These are phyloP conservation scores for Vaccinium darrowii DNA, from an alignment of 148 eudicot genomes.

Conservation along the genomic window DNA sequence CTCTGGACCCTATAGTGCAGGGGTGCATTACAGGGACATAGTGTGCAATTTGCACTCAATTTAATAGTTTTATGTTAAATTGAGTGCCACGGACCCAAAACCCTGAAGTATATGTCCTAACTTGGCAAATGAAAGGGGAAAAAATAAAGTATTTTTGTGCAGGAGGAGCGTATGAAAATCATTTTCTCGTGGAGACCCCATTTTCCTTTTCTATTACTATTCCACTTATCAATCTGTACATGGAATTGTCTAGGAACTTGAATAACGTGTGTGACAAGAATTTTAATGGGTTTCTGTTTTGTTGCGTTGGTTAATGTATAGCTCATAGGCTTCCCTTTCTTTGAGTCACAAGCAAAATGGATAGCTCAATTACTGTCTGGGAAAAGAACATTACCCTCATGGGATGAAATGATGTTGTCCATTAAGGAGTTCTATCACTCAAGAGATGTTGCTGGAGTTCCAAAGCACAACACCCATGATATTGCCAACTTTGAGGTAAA, in stretches of 20 bases:
- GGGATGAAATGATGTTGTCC: constrained; percentile 73
- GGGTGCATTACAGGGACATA: too few relatives aligned
- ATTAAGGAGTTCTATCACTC: constrained; percentile 55
- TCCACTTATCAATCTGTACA: too few relatives aligned
- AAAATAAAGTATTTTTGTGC: not conserved
- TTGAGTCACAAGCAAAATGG: constrained; percentile 87
- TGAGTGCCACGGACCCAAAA: too few relatives aligned
- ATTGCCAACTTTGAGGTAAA: constrained; percentile 66
- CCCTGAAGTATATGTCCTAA: not conserved
- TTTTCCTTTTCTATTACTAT: too few relatives aligned
- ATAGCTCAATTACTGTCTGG: constrained; percentile 66
- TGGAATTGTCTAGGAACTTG: too few relatives aligned
- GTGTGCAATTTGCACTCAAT: too few relatives aligned
- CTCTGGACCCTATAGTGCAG: too few relatives aligned
- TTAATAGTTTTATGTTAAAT: too few relatives aligned
- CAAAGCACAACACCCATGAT: constrained; percentile 72
- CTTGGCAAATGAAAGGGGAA: not conserved
- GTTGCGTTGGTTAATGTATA: constrained; percentile 14
- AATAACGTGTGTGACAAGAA: not conserved
- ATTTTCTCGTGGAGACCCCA: too few relatives aligned
- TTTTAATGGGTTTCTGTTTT: not conserved
- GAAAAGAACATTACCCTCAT: constrained; percentile 56
- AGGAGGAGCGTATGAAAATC: not conserved
- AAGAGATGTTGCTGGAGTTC: constrained; percentile 57
- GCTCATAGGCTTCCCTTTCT: constrained; percentile 86